Evolutionary conservation across 129 eudicot genomes (phyloP).

Genomic region (Pseudognaphalium luteoalbum): DNA sequence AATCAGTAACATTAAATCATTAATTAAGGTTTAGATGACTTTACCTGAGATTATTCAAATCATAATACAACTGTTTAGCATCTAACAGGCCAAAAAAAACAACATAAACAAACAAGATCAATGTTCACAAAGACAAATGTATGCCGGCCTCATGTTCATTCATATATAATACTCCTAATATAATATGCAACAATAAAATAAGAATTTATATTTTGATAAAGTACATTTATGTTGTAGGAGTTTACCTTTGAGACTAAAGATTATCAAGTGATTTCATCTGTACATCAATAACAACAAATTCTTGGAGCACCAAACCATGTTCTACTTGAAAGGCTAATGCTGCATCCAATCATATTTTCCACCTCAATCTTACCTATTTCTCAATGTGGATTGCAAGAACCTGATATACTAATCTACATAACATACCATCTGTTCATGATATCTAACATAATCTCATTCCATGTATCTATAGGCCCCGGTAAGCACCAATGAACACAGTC

Average conservation of each 20-base stretch:
- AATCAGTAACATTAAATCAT: constrained; percentile 17
- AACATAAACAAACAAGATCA: constrained; percentile 31
- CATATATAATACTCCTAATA: neutral
- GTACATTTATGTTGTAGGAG: constrained; percentile 23
- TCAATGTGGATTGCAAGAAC: constrained; percentile 11
- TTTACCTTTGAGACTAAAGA: constrained; percentile 15
- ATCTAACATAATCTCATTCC: constrained; percentile 90
- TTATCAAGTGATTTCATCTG: constrained; percentile 12
- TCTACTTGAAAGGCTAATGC: constrained; percentile 3
- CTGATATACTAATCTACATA: neutral
- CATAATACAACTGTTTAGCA: constrained; percentile 23
- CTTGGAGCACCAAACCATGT: constrained; percentile 17
- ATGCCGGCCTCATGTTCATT: constrained; percentile 23
- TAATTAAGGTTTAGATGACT: constrained; percentile 8
- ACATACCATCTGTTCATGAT: constrained; percentile 66
- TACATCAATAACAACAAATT: constrained; percentile 26
- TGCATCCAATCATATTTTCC: neutral
- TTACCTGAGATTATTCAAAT: neutral
- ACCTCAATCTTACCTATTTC: neutral
- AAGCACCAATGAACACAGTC: constrained; percentile 99
- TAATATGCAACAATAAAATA: neutral
- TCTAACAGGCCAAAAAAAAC: constrained; percentile 39
- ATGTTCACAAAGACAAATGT: constrained; percentile 26
- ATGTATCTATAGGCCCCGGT: constrained; percentile 93
- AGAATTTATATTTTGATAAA: neutral